A percentile compares a stretch with the other conserved stretches of the same genome.
Evolutionary conservation across 2,329 filamentous ascomycete species (phyloP).

Genomic region (Fusarium nematophilum): DNA sequence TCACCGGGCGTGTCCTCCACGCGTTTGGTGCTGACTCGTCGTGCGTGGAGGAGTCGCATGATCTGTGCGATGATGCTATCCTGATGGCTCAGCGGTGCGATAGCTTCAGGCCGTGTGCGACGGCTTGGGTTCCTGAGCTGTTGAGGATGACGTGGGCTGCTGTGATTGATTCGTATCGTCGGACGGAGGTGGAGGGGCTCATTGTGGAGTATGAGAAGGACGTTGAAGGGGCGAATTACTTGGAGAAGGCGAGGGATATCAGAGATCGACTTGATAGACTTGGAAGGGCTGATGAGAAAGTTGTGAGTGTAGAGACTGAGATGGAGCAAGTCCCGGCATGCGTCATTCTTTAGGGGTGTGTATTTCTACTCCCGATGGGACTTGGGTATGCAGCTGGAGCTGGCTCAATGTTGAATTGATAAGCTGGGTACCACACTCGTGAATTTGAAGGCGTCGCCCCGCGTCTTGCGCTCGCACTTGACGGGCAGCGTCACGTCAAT

Average conservation of each 20-base stretch:
- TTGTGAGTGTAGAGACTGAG: background rate
- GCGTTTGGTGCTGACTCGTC: slow-evolving; percentile 4
- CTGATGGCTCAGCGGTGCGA: slow-evolving; percentile 1
- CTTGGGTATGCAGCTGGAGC: too few relatives aligned
- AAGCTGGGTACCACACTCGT: slow-evolving; percentile 90
- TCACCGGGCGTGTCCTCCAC: slow-evolving; percentile 9
- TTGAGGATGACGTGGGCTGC: slow-evolving; percentile 22
- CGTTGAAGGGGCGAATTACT: slow-evolving; percentile 16
- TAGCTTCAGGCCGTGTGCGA: slow-evolving; percentile 19
- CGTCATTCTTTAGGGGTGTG: slow-evolving; percentile 20
- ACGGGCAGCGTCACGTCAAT: slow-evolving; percentile 81
- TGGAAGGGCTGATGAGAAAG: slow-evolving; percentile 9
- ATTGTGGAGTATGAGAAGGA: slow-evolving; percentile 9
- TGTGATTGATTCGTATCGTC: slow-evolving; percentile 17
- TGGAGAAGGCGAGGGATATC: slow-evolving; percentile 10
- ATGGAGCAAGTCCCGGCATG: background rate
- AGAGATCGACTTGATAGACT: slow-evolving; percentile 3
- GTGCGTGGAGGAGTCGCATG: background rate
- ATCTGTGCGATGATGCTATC: slow-evolving; percentile 10
- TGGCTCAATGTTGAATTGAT: too few relatives aligned
- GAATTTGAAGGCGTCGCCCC: slow-evolving; percentile 85
- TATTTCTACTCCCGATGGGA: too few relatives aligned
- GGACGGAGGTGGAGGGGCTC: slow-evolving; percentile 11
- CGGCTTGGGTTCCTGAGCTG: slow-evolving; percentile 18
- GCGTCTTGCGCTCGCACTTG: slow-evolving; percentile 82